Base-by-base conservation (phyloP, 2,329 filamentous ascomycete species). In the Ceratocystis ficicola region DNA sequence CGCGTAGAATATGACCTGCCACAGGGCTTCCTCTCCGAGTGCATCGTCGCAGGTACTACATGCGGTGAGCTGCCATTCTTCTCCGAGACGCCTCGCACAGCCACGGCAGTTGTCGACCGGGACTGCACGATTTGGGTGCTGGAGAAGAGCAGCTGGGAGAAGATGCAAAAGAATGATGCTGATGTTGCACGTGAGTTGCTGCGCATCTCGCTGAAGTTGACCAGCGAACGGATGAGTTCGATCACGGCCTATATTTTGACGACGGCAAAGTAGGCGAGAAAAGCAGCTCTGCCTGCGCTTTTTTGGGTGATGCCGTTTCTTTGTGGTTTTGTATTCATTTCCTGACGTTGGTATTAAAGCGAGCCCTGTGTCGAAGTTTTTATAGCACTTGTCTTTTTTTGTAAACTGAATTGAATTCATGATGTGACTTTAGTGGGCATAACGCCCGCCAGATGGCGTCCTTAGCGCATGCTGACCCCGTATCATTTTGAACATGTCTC, bases 11-110 rank as follows among this genome's bases (percentile, higher is more conserved):
- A 99, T 73, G 83, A 93, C 69, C 81, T 95, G 41, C 91, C 94
- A 0, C 94, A 97, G 73, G 94, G 94, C 0, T 83, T 82, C 70
- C 88, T 95, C 70, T 90, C 88, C 68, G 94, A 99, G 75, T 89
- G 90, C 72, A 96, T 97, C 65, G 87, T 96, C 0, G 89, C 92
- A 0, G 94, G 94, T 17, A 94, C 94, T 1, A 96, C 94, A 0
- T 97, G 93, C 71, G 94, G 94, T 44, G 94, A 99, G 77, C 76
- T 99, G 64, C 94, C 94, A 0, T 99, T 99, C 77, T 99, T 99
- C 76, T 90, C 87, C 2, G 89, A 95, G 72, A 97, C 93, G 1
- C 80, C 84, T 64, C 83, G 94, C 20, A 97, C 92, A 3, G 91
- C 91, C 1, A 96, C 89, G 0, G 91, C 95, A 10, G 80, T 86